These are phyloP conservation scores for Draba incana DNA, from an alignment of 345 rosid genomes.

Conservation along the genomic window DNA sequence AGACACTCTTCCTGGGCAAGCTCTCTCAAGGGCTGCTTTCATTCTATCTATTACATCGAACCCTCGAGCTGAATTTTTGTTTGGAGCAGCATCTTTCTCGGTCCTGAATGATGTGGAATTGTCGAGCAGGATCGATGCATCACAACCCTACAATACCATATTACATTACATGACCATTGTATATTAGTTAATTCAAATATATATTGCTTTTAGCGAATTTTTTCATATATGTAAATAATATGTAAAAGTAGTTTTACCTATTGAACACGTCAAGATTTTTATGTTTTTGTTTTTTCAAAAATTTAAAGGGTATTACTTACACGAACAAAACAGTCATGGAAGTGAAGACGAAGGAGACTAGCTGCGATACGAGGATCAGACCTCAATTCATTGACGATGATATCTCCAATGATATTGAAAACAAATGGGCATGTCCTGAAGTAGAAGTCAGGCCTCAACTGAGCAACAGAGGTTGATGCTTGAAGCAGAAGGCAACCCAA, in stretches of 20 bases:
- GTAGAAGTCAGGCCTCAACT: conserved; percentile 39
- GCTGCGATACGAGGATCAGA: conserved; percentile 41
- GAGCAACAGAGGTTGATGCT: conserved; percentile 35
- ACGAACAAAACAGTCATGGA: conserved; percentile 43
- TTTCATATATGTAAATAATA: background rate
- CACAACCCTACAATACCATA: conserved; percentile 56
- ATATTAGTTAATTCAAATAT: background rate
- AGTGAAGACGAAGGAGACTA: conserved; percentile 40
- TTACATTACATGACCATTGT: background rate
- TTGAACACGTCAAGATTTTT: background rate
- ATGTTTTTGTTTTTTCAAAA: background rate
- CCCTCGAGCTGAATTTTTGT: conserved; percentile 61
- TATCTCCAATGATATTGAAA: conserved; percentile 22
- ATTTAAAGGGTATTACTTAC: background rate
- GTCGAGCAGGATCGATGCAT: conserved; percentile 60
- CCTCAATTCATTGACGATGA: conserved; percentile 25
- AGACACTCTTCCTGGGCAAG: conserved; percentile 54
- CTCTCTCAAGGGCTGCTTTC: conserved; percentile 52
- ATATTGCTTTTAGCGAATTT: background rate
- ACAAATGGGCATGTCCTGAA: conserved; percentile 2
- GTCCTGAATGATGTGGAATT: conserved; percentile 40
- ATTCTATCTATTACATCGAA: conserved; percentile 54
- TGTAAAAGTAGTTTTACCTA: too few species aligned
- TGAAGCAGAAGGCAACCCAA: conserved; percentile 41
- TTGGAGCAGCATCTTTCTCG: conserved; percentile 57